phyloP scores from a whole-genome alignment of 2,329 filamentous ascomycete species.

The Epichloe gansuensis region DNA sequence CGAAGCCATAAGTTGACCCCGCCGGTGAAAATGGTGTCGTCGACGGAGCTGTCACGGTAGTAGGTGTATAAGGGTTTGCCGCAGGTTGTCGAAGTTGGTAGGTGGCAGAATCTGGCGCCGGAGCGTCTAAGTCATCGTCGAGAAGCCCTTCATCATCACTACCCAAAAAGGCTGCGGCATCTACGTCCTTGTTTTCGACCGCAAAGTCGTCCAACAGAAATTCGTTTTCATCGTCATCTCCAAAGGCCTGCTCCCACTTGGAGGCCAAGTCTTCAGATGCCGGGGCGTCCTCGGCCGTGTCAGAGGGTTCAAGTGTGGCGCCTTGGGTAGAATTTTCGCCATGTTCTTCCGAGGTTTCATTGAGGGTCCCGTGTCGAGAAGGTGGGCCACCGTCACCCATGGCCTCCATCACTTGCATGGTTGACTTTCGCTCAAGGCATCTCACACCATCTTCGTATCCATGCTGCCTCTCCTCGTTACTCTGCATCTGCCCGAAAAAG shows the following conservation, averaged over 20 bases:
- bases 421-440: constrained; percentile 55
- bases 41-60: constrained; percentile 8
- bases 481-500: constrained; percentile 47
- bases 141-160: constrained; percentile 82
- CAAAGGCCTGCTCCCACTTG: constrained; percentile 75
- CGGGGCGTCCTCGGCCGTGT: constrained; percentile 11
- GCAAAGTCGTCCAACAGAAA: constrained; percentile 47
- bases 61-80: constrained; percentile 17
- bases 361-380: constrained; percentile 18
- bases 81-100: constrained; percentile 4
- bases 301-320: neutral
- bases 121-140: constrained; percentile 47
- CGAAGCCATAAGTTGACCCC: constrained; percentile 9
- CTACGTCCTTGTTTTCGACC: constrained; percentile 33
- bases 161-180: constrained; percentile 56
- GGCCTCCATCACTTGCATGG: constrained; percentile 49
- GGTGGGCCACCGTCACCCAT: constrained; percentile 24
- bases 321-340: constrained; percentile 10
- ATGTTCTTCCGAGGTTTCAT: constrained; percentile 20
- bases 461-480: constrained; percentile 13
- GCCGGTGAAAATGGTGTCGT: constrained; percentile 14
- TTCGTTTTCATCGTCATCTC: constrained; percentile 58
- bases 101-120: constrained; percentile 16
- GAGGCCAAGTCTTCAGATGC: constrained; percentile 56
- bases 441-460: constrained; percentile 10